These are phyloP conservation scores for Cyclocybe aegerita DNA, from an alignment of 768 basidiomycete genomes.

Conservation along the genomic window DNA sequence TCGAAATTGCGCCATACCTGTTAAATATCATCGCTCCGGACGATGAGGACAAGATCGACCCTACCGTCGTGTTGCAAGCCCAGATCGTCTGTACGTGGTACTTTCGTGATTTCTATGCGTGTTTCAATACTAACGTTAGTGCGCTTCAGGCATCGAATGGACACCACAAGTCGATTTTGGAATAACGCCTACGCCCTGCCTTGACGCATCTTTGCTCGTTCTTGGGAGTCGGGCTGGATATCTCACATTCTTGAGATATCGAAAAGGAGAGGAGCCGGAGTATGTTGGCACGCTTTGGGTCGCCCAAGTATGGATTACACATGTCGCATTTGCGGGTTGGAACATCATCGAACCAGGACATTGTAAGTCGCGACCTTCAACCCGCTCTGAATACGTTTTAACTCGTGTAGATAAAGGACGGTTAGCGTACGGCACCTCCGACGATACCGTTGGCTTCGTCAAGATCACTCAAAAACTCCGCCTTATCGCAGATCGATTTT, in stretches of 20 bases:
- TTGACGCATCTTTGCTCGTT: conserved; percentile 68
- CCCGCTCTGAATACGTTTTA: neutral
- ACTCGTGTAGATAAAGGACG: conserved; percentile 47
- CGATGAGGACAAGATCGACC: conserved; percentile 19
- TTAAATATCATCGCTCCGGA: conserved; percentile 26
- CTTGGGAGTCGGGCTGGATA: conserved; percentile 68
- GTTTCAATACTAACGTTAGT: neutral
- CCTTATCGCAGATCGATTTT: conserved; percentile 18
- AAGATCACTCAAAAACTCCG: conserved; percentile 49
- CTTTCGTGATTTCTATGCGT: neutral
- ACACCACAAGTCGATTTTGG: conserved; percentile 61
- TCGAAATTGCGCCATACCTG: conserved; percentile 54
- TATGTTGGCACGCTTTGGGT: conserved; percentile 41
- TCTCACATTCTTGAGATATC: conserved; percentile 48
- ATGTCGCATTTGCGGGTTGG: conserved; percentile 65
- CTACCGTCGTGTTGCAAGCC: conserved; percentile 40
- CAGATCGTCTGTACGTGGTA: conserved; percentile 57
- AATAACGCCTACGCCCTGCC: conserved; percentile 41
- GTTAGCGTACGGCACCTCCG: conserved; percentile 57
- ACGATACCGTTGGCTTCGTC: conserved; percentile 59
- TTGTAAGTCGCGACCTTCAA: conserved; percentile 31
- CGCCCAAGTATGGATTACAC: conserved; percentile 62
- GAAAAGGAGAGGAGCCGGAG: conserved; percentile 21
- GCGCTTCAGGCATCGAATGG: conserved; percentile 63
- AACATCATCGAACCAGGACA: conserved; percentile 27